phyloP scores from a whole-genome alignment of 345 rosid genomes.

The Turritis glabra region DNA sequence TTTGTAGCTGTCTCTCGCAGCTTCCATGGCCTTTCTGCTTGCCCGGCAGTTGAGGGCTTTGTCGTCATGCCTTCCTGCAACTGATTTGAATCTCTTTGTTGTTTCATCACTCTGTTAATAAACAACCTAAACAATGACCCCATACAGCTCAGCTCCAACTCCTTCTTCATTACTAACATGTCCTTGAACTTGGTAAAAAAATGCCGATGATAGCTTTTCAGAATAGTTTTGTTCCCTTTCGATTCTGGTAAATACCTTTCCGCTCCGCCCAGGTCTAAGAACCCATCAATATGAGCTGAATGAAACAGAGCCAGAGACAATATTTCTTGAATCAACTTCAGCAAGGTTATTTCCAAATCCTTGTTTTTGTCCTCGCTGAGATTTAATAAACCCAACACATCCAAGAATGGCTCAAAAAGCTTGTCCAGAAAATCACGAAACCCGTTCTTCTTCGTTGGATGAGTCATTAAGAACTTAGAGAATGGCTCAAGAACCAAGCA shows the following conservation, averaged over 20 bases:
- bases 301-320: constrained; percentile 75
- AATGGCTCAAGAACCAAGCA: constrained; percentile 79
- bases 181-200: constrained; percentile 64
- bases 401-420: constrained; percentile 71
- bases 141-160: constrained; percentile 48
- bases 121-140: constrained; percentile 69
- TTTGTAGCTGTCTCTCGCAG: constrained; percentile 24
- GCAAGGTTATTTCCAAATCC: constrained; percentile 40
- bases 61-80: constrained; percentile 43
- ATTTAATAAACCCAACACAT: constrained; percentile 51
- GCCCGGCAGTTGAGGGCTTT: constrained; percentile 41
- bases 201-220: constrained; percentile 82
- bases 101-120: constrained; percentile 60
- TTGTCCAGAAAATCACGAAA: constrained; percentile 67
- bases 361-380: constrained; percentile 33
- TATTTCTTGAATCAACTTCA: constrained; percentile 58
- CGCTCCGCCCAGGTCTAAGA: constrained; percentile 54
- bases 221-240: constrained; percentile 41
- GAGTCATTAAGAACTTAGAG: constrained; percentile 70
- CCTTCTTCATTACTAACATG: constrained; percentile 50
- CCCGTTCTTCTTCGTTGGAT: constrained; percentile 72
- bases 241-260: constrained; percentile 54
- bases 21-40: constrained; percentile 37
- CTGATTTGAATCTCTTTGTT: constrained; percentile 46
- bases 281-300: constrained; percentile 78